These are phyloP conservation scores for Vitis hybrid DNA, from an alignment of 177 flowering plant species.

Conservation along the genomic window DNA sequence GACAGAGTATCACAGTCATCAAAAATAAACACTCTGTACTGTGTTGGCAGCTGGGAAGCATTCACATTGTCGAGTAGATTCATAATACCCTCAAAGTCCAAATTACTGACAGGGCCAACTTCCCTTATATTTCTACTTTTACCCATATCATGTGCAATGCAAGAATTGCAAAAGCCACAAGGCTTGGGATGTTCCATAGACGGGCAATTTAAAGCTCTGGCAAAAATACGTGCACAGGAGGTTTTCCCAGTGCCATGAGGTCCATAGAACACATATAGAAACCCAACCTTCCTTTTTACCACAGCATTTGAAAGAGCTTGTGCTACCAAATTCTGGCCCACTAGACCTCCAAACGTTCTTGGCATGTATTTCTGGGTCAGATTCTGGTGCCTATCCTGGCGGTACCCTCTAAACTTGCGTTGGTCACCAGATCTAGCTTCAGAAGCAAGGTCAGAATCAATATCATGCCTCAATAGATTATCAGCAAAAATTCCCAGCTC, in stretches of 20 bases:
- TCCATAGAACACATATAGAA: slow-evolving; percentile 91
- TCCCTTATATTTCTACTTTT: slow-evolving; percentile 72
- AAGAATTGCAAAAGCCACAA: slow-evolving; percentile 85
- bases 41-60: slow-evolving; percentile 52
- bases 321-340: slow-evolving; percentile 85
- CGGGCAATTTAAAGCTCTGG: slow-evolving; percentile 86
- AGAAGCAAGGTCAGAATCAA: slow-evolving; percentile 77
- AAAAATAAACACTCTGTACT: slow-evolving; percentile 73
- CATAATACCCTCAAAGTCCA: slow-evolving; percentile 72
- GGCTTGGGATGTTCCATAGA: slow-evolving; percentile 78
- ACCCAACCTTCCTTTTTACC: slow-evolving; percentile 63
- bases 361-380: slow-evolving; percentile 91
- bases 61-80: slow-evolving; percentile 68
- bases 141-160: slow-evolving; percentile 75
- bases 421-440: slow-evolving; percentile 63
- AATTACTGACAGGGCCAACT: slow-evolving; percentile 78
- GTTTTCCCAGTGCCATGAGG: slow-evolving; percentile 99
- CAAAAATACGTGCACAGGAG: slow-evolving; percentile 91
- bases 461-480: slow-evolving; percentile 50
- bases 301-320: slow-evolving; percentile 98
- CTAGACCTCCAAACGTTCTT: slow-evolving; percentile 78
- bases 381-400: slow-evolving; percentile 62
- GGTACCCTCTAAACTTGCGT: slow-evolving; percentile 28
- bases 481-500: slow-evolving; percentile 88
- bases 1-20: slow-evolving; percentile 93